Evolutionary conservation across 345 rosid species (phyloP).

Genomic region (Ailanthus altissimus): DNA sequence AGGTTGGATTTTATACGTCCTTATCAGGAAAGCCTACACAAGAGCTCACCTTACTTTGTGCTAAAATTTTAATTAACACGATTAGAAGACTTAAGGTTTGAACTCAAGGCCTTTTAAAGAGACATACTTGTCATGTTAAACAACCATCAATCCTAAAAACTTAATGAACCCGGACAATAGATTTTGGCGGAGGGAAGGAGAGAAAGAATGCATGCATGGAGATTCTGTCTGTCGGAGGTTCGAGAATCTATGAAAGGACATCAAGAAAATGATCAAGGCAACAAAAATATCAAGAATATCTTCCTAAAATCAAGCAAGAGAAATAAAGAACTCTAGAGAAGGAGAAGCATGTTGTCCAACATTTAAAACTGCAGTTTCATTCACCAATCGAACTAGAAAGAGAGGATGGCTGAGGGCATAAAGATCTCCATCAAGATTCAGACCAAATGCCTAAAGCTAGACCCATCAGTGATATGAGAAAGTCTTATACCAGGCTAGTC

Average conservation of each 20-base stretch:
- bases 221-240: too few species aligned
- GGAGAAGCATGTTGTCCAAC: too few species aligned
- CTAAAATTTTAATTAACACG: neutral
- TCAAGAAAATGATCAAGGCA: too few species aligned
- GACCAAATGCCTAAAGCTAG: conserved; percentile 3
- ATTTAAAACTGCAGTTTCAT: neutral
- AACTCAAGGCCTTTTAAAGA: neutral
- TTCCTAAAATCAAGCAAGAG: neutral
- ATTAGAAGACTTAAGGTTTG: neutral
- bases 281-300: neutral
- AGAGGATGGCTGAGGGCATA: neutral
- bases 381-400: neutral
- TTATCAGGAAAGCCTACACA: neutral
- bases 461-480: neutral
- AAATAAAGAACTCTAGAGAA: too few species aligned
- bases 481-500: too few species aligned
- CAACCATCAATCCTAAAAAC: neutral
- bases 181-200: too few species aligned
- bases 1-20: neutral
- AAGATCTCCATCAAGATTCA: neutral
- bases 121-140: neutral
- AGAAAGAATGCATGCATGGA: too few species aligned
- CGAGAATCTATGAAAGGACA: too few species aligned
- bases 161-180: too few species aligned
- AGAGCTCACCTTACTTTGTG: neutral